A percentile compares a stretch with the other conserved stretches of the same genome.
Conservation (phyloP, 306 rosid species). For the Acacia acuminata region DNA sequence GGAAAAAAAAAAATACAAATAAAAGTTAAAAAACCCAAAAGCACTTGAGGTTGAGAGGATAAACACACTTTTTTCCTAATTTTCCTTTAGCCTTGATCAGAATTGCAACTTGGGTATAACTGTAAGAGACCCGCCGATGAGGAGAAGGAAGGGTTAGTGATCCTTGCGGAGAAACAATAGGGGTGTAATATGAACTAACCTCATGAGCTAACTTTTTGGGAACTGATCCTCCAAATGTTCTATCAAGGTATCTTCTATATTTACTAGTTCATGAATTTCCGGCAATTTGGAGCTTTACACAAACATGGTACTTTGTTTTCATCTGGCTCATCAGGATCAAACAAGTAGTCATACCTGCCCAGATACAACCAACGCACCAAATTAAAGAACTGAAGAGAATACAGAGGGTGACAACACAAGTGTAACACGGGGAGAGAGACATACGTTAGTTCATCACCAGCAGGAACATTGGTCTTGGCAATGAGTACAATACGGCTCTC, state of each 20-base stretch:
- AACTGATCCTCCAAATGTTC: neutral
- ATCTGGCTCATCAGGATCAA: conserved; percentile 97
- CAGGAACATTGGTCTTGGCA: conserved; percentile 75
- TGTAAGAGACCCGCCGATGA: conserved; percentile 49
- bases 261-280: conserved; percentile 95
- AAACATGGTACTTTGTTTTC: conserved; percentile 97
- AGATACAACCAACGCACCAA: conserved; percentile 30
- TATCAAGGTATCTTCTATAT: conserved; percentile 25
- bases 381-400: neutral
- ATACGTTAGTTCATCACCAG: conserved; percentile 95
- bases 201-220: conserved; percentile 8
- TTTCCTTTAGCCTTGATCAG: conserved; percentile 30
- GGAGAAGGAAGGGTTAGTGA: conserved; percentile 72
- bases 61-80: neutral
- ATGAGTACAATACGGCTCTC: conserved; percentile 97
- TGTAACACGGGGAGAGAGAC: neutral
- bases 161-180: conserved; percentile 86
- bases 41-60: neutral
- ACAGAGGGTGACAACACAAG: neutral
- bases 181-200: conserved; percentile 19
- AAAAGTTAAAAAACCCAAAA: neutral
- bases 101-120: conserved; percentile 61
- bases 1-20: neutral
- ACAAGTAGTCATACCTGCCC: conserved; percentile 93
- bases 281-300: conserved; percentile 92